These are phyloP conservation scores for Brassica cretica DNA, from an alignment of 345 rosid genomes.

Conservation along the genomic window DNA sequence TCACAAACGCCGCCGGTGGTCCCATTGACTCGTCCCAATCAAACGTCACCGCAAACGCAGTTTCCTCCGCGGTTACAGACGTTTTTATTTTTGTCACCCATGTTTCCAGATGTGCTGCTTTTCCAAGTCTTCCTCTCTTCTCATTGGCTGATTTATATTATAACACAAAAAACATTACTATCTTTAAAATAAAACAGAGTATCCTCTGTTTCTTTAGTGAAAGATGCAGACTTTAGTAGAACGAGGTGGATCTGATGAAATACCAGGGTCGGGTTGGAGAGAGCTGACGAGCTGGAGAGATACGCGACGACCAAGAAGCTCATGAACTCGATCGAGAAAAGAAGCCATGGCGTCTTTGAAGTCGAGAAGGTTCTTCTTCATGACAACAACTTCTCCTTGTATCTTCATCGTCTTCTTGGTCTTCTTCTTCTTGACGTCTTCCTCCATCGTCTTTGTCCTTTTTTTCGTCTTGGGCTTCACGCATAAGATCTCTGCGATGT, in stretches of 20 bases:
- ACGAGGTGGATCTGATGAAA: slow-evolving; percentile 1
- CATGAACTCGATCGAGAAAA: slow-evolving; percentile 62
- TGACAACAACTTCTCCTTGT: slow-evolving; percentile 56
- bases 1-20: slow-evolving; percentile 66
- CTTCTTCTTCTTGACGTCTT: slow-evolving; percentile 25
- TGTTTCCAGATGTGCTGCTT: slow-evolving; percentile 62
- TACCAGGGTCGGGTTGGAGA: slow-evolving; percentile 61
- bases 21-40: slow-evolving; percentile 77
- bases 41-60: slow-evolving; percentile 48
- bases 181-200: neutral
- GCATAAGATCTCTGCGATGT: slow-evolving; percentile 47
- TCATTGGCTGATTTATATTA: slow-evolving; percentile 42
- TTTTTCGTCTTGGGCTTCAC: slow-evolving; percentile 28
- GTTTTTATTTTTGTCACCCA: slow-evolving; percentile 55
- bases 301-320: slow-evolving; percentile 64
- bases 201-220: neutral
- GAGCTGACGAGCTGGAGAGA: slow-evolving; percentile 67
- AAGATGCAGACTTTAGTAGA: neutral
- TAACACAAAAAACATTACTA: neutral
- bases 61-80: slow-evolving; percentile 55
- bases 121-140: slow-evolving; percentile 54
- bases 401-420: slow-evolving; percentile 42
- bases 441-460: slow-evolving; percentile 22
- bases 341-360: slow-evolving; percentile 50
- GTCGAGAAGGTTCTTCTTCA: slow-evolving; percentile 78